Conservation (phyloP, 345 rosid genomes). For the Arabidopsis arenosa region DNA sequence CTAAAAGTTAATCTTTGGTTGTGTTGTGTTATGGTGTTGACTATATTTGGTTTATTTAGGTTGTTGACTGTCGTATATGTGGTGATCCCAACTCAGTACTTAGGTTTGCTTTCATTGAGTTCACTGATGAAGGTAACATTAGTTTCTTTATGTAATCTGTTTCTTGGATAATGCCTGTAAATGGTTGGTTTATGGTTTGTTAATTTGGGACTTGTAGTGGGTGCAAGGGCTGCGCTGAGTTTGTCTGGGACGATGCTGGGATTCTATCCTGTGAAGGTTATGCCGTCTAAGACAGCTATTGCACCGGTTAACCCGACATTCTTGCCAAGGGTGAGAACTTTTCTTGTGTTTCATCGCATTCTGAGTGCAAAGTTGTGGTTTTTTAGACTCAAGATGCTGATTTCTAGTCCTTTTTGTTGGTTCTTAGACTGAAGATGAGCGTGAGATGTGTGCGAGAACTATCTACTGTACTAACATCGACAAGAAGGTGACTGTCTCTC, state of each 20-base stretch:
- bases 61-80: constrained; percentile 93
- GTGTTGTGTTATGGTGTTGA: constrained; percentile 9
- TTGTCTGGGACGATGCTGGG: constrained; percentile 90
- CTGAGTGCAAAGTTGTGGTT: constrained; percentile 8
- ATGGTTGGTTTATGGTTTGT: constrained; percentile 9
- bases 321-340: constrained; percentile 74
- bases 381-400: constrained; percentile 17
- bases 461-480: constrained; percentile 94
- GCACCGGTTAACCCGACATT: constrained; percentile 96
- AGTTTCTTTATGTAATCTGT: constrained; percentile 5
- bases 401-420: constrained; percentile 22
- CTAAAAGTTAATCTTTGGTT: constrained; percentile 7
- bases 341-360: background rate
- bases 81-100: constrained; percentile 96
- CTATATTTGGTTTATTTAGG: constrained; percentile 46
- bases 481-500: constrained; percentile 62
- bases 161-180: background rate
- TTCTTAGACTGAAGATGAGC: constrained; percentile 80
- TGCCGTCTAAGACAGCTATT: constrained; percentile 95
- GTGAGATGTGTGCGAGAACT: constrained; percentile 94
- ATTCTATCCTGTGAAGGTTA: constrained; percentile 84
- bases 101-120: constrained; percentile 96
- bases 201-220: constrained; percentile 53
- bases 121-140: constrained; percentile 80
- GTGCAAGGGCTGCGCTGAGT: constrained; percentile 73